A percentile compares a stretch with the other conserved stretches of the same genome.
phyloP scores from a whole-genome alignment of 352 stramenopile species.

The Chrysophaeum taylorii region DNA sequence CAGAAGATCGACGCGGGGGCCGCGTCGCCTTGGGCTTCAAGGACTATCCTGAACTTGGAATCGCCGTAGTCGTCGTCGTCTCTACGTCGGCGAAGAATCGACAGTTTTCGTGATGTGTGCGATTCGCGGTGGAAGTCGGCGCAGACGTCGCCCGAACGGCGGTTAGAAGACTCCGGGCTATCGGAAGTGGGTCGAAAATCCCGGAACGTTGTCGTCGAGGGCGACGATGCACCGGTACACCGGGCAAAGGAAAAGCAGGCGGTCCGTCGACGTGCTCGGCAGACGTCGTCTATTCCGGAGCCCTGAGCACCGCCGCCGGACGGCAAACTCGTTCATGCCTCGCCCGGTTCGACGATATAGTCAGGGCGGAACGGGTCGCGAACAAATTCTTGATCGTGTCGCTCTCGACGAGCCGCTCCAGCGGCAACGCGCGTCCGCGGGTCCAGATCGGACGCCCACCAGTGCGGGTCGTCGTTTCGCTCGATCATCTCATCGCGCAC shows the following conservation, averaged over 20 bases:
- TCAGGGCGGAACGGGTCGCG: conserved; percentile 29
- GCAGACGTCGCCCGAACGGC: conserved; percentile 38
- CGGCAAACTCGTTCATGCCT: conserved; percentile 53
- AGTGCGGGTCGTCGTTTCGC: conserved; percentile 35
- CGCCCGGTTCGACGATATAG: conserved; percentile 35
- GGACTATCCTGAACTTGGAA: conserved; percentile 36
- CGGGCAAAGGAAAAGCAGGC: conserved; percentile 35
- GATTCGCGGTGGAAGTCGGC: conserved; percentile 53
- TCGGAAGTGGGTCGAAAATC: conserved; percentile 37
- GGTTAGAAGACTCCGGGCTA: conserved; percentile 28
- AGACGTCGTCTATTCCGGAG: conserved; percentile 42
- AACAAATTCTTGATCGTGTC: conserved; percentile 33
- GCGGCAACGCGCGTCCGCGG: conserved; percentile 25
- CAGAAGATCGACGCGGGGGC: conserved; percentile 39
- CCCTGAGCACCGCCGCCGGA: conserved; percentile 24
- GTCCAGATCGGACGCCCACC: conserved; percentile 32
- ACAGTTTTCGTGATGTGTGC: conserved; percentile 37
- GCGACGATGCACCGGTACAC: conserved; percentile 49
- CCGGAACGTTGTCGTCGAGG: conserved; percentile 40
- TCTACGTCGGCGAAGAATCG: no score
- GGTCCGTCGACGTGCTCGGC: conserved; percentile 45
- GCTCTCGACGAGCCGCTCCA: conserved; percentile 15
- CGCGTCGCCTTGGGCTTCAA: conserved; percentile 50
- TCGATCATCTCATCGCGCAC: conserved; percentile 23
- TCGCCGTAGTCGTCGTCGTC: no score